Evolutionary conservation across 495 filamentous ascomycete genomes (phyloP).

Genomic region (Hyaloscypha hepaticicola): DNA sequence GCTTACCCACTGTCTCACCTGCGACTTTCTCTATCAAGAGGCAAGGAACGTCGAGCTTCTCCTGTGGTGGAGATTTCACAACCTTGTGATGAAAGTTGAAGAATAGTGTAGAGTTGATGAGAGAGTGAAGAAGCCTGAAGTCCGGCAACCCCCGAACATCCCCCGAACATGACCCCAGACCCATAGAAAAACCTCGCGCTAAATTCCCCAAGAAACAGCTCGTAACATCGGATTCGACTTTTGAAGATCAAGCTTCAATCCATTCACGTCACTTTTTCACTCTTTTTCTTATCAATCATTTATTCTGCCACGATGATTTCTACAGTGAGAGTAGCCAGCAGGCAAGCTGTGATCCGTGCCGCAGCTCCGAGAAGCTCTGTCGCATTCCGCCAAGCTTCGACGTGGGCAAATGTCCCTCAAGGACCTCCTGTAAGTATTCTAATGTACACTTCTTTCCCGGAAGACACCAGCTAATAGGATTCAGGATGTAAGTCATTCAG

Average conservation of each 20-base stretch:
- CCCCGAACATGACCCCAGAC: not conserved
- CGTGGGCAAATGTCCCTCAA: slow-evolving; percentile 87
- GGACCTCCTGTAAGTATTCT: slow-evolving; percentile 78
- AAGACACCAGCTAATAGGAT: slow-evolving; percentile 36
- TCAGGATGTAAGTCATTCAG: slow-evolving; percentile 58
- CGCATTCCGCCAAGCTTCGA: slow-evolving; percentile 68
- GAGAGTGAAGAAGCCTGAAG: not conserved
- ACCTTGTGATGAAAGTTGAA: not conserved
- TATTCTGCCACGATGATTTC: slow-evolving; percentile 48
- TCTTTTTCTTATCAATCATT: not conserved
- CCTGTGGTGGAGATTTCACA: not conserved
- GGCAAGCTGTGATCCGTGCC: slow-evolving; percentile 50
- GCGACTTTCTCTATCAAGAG: not conserved
- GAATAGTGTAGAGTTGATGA: not conserved
- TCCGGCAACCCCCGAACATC: not conserved
- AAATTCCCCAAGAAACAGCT: slow-evolving; percentile 5
- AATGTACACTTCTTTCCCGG: slow-evolving; percentile 14
- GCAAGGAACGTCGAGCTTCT: not conserved
- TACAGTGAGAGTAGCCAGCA: slow-evolving; percentile 55
- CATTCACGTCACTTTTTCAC: not conserved
- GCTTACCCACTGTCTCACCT: not conserved
- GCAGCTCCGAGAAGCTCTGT: slow-evolving; percentile 48
- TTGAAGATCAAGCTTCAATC: not conserved
- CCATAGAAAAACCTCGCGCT: not conserved
- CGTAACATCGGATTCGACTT: not conserved